These are phyloP conservation scores for Amylostereum areolatum DNA, from an alignment of 1,284 basidiomycete genomes.

Conservation along the genomic window DNA sequence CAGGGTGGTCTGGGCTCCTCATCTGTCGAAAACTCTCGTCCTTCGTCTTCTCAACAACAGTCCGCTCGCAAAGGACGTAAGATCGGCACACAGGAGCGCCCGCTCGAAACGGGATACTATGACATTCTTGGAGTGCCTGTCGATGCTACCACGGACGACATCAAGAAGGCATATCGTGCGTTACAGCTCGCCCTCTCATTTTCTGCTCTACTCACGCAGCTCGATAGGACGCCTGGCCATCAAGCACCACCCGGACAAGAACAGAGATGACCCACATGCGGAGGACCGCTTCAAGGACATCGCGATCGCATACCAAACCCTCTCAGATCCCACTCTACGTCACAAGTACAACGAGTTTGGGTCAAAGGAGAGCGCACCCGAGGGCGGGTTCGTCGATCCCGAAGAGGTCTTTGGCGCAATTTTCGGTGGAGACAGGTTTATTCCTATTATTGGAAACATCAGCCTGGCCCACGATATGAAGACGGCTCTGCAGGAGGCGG, in stretches of 20 bases:
- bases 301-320: conserved; percentile 82
- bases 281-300: conserved; percentile 90
- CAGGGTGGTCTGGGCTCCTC: conserved; percentile 19
- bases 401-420: conserved; percentile 92
- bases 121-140: conserved; percentile 76
- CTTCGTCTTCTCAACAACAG: conserved; percentile 18
- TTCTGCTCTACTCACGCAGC: neutral
- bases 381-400: conserved; percentile 70
- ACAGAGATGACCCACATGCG: conserved; percentile 87
- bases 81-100: conserved; percentile 85
- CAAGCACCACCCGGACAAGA: conserved; percentile 90
- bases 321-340: conserved; percentile 81
- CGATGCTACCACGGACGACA: conserved; percentile 74
- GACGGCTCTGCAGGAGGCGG: conserved; percentile 90
- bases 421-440: conserved; percentile 84
- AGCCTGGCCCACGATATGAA: conserved; percentile 96
- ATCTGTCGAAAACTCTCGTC: conserved; percentile 17
- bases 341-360: conserved; percentile 95
- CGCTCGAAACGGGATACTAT: conserved; percentile 86
- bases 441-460: conserved; percentile 79
- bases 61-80: conserved; percentile 45
- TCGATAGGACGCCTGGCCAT: conserved; percentile 81
- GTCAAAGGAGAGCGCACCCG: conserved; percentile 71
- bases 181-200: conserved; percentile 10
- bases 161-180: conserved; percentile 94